Base-by-base conservation (phyloP, 495 filamentous ascomycete genomes). In the Aspergillus nidulans region DNA sequence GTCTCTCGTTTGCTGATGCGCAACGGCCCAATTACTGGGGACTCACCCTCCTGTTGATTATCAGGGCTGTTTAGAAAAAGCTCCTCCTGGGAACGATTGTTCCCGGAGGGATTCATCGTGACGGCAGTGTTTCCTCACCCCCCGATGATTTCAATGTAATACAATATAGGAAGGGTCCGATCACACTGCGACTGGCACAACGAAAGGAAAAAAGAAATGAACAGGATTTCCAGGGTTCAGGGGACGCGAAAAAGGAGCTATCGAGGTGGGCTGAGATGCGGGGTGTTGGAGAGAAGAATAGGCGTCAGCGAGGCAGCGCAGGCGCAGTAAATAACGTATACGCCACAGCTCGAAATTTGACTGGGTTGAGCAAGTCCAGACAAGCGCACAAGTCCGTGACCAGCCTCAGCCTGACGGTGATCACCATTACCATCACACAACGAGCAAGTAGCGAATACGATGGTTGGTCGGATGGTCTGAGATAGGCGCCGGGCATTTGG, bases 1-100 rank as follows among this genome's bases (percentile, higher is more conserved):
- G 77, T 72, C 44, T 77, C 71, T 73, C 77, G 65, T 69, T 95
- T 95, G 75, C 83, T 85, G 63, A 97, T 95, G 58, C 90, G 83
- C 67, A 97, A 72, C 24, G 92, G 92, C 53, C 87, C 90, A 55
- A 97, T 81, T 2, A 86, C 86, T 38, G 90, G 87, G 50, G 85
- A 85, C 48, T 85, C 81, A 21, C 75, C 74, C 49, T 72, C 71
- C 18, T 71, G 68, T 28, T 77, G 81, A 15, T 81, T 73, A 15
- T 81, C 72, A 6, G 65, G 44, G 52, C 54, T 56, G 59, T 79
- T 79, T 59, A 92, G 78, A 68, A 92, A 92, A 67, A 94, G 82
- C 75, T 92, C 89, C 57, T 88, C 86, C 36, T 86, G 81, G 10
- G 71, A 69, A 48, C 80, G 79, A 59, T 81, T 76, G 61, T 81